A percentile compares a stretch with the other conserved stretches of the same genome.
Conservation (phyloP, 306 rosid species). For the Trifolium pratense region DNA sequence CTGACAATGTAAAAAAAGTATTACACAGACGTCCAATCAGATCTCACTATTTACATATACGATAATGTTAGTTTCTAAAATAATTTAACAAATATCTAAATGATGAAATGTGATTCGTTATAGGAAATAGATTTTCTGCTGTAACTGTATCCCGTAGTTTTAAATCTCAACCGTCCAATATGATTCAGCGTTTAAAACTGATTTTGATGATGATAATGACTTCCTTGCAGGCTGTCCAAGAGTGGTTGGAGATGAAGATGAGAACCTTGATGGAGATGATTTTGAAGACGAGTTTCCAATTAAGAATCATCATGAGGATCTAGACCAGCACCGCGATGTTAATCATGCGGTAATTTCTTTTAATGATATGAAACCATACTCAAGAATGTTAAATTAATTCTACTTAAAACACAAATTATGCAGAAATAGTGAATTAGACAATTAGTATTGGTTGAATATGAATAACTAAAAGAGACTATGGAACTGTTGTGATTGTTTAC, state of each 20-base stretch:
- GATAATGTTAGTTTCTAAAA: not conserved
- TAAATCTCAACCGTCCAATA: not conserved
- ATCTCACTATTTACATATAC: not conserved
- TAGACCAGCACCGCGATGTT: slow-evolving; percentile 41
- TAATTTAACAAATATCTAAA: not conserved
- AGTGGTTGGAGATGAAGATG: slow-evolving; percentile 86
- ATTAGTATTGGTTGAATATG: slow-evolving; percentile 15
- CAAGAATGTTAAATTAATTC: slow-evolving; percentile 12
- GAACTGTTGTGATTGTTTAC: slow-evolving; percentile 40
- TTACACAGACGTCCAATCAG: not conserved
- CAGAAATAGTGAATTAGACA: slow-evolving; percentile 6
- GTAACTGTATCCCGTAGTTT: not conserved
- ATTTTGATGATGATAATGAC: slow-evolving; percentile 16
- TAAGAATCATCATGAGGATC: slow-evolving; percentile 51
- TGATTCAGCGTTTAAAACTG: not conserved
- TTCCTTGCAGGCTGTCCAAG: slow-evolving; percentile 77
- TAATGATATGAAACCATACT: not conserved
- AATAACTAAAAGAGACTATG: not conserved
- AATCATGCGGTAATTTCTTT: slow-evolving; percentile 55
- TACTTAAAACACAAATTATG: not conserved
- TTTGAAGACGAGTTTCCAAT: slow-evolving; percentile 80
- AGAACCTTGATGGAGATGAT: slow-evolving; percentile 75
- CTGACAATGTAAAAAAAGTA: not conserved
- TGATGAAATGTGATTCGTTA: not conserved
- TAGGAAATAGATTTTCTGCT: not conserved